Percentiles rank a stretch among this genome's conserved stretches.
phyloP scores from a whole-genome alignment of 495 filamentous ascomycete genomes.

The Aspergillus indologenus region DNA sequence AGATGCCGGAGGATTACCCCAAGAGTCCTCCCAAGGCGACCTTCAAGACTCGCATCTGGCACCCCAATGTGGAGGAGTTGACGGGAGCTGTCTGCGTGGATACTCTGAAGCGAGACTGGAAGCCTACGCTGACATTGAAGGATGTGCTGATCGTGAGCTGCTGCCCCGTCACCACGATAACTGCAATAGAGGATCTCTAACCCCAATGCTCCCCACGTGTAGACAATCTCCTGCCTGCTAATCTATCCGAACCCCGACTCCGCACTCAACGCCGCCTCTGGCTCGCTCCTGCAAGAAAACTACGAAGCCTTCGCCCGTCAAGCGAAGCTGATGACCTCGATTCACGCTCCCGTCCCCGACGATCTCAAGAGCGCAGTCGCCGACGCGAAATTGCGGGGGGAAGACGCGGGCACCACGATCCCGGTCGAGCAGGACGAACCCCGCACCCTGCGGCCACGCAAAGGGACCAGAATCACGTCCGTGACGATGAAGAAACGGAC shows the following conservation, averaged over 20 bases:
- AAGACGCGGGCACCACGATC: constrained; percentile 40
- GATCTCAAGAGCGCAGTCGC: constrained; percentile 40
- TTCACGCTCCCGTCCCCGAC: constrained; percentile 58
- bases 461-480: constrained; percentile 23
- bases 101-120: constrained; percentile 70
- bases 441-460: constrained; percentile 22
- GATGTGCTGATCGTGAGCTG: constrained; percentile 58
- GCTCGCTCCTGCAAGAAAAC: constrained; percentile 59
- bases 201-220: neutral
- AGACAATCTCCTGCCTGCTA: constrained; percentile 69
- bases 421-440: constrained; percentile 21
- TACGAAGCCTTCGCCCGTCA: constrained; percentile 58
- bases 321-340: constrained; percentile 63
- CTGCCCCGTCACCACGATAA: constrained; percentile 2
- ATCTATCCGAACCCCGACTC: constrained; percentile 71
- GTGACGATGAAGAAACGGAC: constrained; percentile 28
- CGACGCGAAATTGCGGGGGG: constrained; percentile 60
- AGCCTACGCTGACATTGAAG: constrained; percentile 54
- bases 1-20: constrained; percentile 64
- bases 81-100: constrained; percentile 69
- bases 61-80: constrained; percentile 68
- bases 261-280: constrained; percentile 64
- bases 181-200: neutral
- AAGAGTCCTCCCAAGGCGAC: constrained; percentile 61
- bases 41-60: constrained; percentile 68